phyloP scores from a whole-genome alignment of 1,284 basidiomycete genomes.

The Puccinia triticina region DNA sequence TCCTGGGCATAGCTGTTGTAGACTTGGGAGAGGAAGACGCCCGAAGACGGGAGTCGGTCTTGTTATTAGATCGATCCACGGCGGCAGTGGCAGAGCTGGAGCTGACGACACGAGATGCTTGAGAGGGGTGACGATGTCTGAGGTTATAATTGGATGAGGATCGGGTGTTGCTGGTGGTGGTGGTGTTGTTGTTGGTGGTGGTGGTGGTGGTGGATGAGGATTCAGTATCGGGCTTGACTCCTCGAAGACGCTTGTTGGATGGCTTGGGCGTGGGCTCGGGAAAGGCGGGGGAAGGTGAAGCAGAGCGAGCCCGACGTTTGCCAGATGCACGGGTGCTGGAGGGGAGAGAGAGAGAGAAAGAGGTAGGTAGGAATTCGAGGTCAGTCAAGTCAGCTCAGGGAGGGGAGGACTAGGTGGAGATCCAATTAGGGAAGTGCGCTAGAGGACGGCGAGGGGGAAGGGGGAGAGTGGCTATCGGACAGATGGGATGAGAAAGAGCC shows the following conservation, averaged over 20 bases:
- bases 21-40: conserved; percentile 21
- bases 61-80: background rate
- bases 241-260: conserved; percentile 41
- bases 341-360: background rate
- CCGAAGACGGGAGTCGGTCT: conserved; percentile 3
- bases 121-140: conserved; percentile 33
- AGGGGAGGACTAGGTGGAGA: background rate
- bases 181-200: no score
- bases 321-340: conserved; percentile 50
- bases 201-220: conserved; percentile 24
- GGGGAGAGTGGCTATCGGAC: background rate
- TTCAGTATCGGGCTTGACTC: conserved; percentile 33
- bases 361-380: background rate
- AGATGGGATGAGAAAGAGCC: background rate
- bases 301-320: conserved; percentile 52
- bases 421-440: background rate
- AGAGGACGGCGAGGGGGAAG: background rate
- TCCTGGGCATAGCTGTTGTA: conserved; percentile 40
- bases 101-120: conserved; percentile 6
- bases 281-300: conserved; percentile 44
- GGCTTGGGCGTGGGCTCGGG: conserved; percentile 45
- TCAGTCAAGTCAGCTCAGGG: background rate
- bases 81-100: background rate
- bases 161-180: conserved; percentile 20
- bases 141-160: conserved; percentile 36